Base-by-base conservation (phyloP, 2,329 filamentous ascomycete genomes). In the Torrubiella hemipterigena region DNA sequence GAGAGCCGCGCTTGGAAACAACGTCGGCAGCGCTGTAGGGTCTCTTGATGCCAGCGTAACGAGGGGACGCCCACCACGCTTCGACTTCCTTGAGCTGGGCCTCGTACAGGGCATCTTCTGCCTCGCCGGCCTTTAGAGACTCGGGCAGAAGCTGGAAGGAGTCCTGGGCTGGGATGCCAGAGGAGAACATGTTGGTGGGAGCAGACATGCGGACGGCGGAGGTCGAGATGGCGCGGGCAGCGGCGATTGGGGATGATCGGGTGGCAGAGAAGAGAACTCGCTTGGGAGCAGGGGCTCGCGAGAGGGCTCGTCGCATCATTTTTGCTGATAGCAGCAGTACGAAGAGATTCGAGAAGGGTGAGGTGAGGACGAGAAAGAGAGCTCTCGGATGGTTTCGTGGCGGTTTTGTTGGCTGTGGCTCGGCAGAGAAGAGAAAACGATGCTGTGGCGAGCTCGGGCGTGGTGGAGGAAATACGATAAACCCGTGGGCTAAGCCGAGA, bases 1-100 rank as follows among this genome's bases (percentile, higher is more conserved):
- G 70, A 6, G 85, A 79, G 8, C 91, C 91, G 38, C 91, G 72
- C 65, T 96, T 96, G 56, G 81, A 86, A 38, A 94, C 89, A 6
- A 98, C 81, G 59, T 94, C 87, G 46, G 79, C 82, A 2, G 86
- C 82, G 13, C 79, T 81, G 55, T 96, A 98, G 9, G 89, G 86
- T 27, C 91, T 72, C 64, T 81, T 91, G 63, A 96, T 95, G 37
- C 83, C 89, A 42, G 80, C 71, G 53, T 77, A 98, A 34, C 91
- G 77, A 7, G 84, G 78, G 24, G 78, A 80, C 14, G 73, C 69
- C 89, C 89, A 98, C 91, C 89, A 96, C 17, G 78, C 70, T 54
- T 87, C 75, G 10, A 96, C 85, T 46, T 91, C 80, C 47, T 79
- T 70, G 31, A 96, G 66, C 52, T 95, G 84, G 39, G 81, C 72